phyloP scores from a whole-genome alignment of 2,329 filamentous ascomycete species.

The Coleophoma eucalyptorum region DNA sequence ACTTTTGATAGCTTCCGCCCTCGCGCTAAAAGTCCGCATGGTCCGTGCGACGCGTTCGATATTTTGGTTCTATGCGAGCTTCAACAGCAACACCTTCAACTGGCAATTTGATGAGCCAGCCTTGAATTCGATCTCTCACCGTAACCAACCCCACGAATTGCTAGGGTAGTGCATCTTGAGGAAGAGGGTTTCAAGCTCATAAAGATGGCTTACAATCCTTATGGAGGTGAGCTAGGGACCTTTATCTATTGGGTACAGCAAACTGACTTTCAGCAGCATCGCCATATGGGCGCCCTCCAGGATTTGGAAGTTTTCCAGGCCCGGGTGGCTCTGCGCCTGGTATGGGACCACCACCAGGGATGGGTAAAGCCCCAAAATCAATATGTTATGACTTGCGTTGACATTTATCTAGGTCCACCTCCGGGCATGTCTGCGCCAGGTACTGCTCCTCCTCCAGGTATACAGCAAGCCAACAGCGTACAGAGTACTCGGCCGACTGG shows the following conservation, averaged over 20 bases:
- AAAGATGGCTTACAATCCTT: constrained; percentile 30
- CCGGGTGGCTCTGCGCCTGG: constrained; percentile 53
- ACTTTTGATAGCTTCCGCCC: constrained; percentile 1
- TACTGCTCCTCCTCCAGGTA: constrained; percentile 72
- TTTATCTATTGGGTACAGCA: no score
- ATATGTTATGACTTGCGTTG: constrained; percentile 8
- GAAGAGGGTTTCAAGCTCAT: background rate
- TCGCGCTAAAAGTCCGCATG: constrained; percentile 4
- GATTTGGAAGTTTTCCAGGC: constrained; percentile 68
- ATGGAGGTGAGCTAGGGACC: constrained; percentile 23
- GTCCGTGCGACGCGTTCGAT: constrained; percentile 7
- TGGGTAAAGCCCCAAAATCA: constrained; percentile 55
- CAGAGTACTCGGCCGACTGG: constrained; percentile 77
- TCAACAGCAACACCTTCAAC: background rate
- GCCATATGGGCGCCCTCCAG: constrained; percentile 68
- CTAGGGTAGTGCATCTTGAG: no score
- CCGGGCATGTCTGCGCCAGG: constrained; percentile 82
- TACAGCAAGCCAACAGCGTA: constrained; percentile 69
- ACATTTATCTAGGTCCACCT: constrained; percentile 54
- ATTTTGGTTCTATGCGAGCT: background rate
- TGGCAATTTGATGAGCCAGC: background rate
- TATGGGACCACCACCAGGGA: constrained; percentile 75
- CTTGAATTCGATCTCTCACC: background rate
- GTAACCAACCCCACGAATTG: background rate
- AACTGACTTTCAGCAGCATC: constrained; percentile 16